phyloP scores from a whole-genome alignment of 1,284 basidiomycete species.

The Marasmius sp. region DNA sequence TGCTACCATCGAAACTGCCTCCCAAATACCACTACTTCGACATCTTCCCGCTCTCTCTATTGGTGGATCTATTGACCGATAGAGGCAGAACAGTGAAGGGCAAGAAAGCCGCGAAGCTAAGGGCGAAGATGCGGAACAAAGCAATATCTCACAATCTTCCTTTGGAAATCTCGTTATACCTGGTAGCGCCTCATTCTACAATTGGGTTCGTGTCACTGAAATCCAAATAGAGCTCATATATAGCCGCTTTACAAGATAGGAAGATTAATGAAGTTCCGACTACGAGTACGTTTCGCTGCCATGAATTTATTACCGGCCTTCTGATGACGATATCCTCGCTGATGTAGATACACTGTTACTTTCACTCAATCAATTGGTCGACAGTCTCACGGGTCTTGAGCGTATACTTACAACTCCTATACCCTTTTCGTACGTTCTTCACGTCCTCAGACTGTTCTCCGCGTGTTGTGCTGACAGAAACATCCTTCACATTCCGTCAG shows the following conservation, averaged over 20 bases:
- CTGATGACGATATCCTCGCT: neutral
- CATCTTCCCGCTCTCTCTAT: slow-evolving; percentile 67
- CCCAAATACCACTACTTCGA: slow-evolving; percentile 66
- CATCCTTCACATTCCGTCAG: slow-evolving; percentile 26
- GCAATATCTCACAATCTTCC: slow-evolving; percentile 67
- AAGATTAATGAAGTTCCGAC: slow-evolving; percentile 68
- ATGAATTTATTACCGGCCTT: neutral
- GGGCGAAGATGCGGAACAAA: slow-evolving; percentile 47
- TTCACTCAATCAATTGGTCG: slow-evolving; percentile 58
- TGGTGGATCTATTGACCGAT: slow-evolving; percentile 47
- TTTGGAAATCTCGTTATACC: slow-evolving; percentile 71
- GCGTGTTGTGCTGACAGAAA: neutral
- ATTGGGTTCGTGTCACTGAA: neutral
- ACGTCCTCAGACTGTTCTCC: neutral
- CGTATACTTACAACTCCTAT: slow-evolving; percentile 80
- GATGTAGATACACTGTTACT: slow-evolving; percentile 50
- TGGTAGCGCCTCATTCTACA: slow-evolving; percentile 41
- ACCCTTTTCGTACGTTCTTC: slow-evolving; percentile 62
- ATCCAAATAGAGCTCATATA: slow-evolving; percentile 58
- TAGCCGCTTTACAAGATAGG: slow-evolving; percentile 58
- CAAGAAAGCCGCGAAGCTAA: slow-evolving; percentile 53
- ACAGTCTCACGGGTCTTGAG: slow-evolving; percentile 71
- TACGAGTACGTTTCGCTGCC: slow-evolving; percentile 42
- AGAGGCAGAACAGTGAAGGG: slow-evolving; percentile 52
- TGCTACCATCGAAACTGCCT: slow-evolving; percentile 59